phyloP scores from a whole-genome alignment of 176 grass and related monocot genomes.

The Phyllostachys edulis region DNA sequence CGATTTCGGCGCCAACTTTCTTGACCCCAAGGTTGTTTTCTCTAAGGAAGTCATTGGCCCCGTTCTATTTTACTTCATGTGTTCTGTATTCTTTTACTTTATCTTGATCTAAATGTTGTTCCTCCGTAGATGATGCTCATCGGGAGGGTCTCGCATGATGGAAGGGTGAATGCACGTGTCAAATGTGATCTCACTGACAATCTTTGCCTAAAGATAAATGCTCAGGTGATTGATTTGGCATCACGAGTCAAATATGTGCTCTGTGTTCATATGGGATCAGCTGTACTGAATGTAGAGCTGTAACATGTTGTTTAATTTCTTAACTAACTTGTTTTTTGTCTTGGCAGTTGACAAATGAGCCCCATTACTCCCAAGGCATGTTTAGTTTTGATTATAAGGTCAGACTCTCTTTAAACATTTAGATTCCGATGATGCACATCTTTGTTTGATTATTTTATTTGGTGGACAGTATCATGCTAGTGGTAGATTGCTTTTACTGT shows the following conservation, averaged over 20 bases:
- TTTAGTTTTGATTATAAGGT: constrained; percentile 71
- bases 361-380: constrained; percentile 62
- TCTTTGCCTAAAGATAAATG: constrained; percentile 55
- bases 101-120: not conserved
- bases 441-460: constrained; percentile 16
- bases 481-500: not conserved
- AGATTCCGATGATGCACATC: not conserved
- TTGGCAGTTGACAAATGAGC: constrained; percentile 71
- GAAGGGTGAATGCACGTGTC: constrained; percentile 51
- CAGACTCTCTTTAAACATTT: constrained; percentile 25
- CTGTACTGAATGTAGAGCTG: not conserved
- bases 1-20: constrained; percentile 68
- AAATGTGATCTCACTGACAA: constrained; percentile 57
- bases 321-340: constrained; percentile 25
- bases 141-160: constrained; percentile 53
- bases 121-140: constrained; percentile 61
- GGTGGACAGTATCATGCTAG: not conserved
- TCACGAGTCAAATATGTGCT: not conserved
- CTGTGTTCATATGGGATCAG: not conserved
- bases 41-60: not conserved
- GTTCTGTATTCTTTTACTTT: not conserved
- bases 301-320: not conserved
- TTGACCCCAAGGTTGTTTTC: constrained; percentile 56
- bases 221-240: constrained; percentile 51
- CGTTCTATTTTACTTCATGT: not conserved